Evolutionary conservation across 1,284 basidiomycete species (phyloP), one percentile per base, ranked within the genome.

Genomic region (Moesziomyces aphidis): DNA sequence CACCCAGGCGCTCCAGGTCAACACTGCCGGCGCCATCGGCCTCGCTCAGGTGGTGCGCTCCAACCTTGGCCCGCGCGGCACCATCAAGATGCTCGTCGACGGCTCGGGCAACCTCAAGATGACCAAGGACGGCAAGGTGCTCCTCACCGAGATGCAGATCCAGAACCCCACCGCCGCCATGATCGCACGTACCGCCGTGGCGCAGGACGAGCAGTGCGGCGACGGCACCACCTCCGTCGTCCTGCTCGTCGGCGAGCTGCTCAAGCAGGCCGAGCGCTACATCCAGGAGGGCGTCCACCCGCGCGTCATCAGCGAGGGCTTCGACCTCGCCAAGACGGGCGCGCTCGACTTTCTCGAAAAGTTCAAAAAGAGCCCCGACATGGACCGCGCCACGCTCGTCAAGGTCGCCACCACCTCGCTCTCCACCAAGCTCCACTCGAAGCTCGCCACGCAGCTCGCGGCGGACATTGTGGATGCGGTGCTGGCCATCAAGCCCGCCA

Each of bases 131-230:
- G 97, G 97, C 79, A 99, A 99, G 87, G 96, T 98, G 48, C 88
- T 99, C 59, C 89, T 99, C 60, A 97, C 95, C 46, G 97, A 99
- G 88, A 99, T 99, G 97, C 97, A 99, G 88, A 99, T 99, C 82
- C 79, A 89, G 87, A 99, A 99, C 86, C 97, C 97, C 21, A 99
- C 97, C 11, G 97, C 97, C 11, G 95, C 97, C 46, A 97, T 99
- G 94, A 96, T 99, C 84, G 97, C 97, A 45, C 90, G 95, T 61
- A 98, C 96, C 45, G 96, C 96, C 36, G 95, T 98, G 19, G 96
- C 96, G 1, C 96, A 99, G 86, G 96, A 99, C 82, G 97, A 99
- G 86, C 95, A 98, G 89, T 95, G 96, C 57, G 97, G 97, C 66
- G 97, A 99, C 86, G 97, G 97, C 54, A 99, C 97, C 44, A 99